Base-by-base conservation (phyloP, 768 basidiomycete species). In the Strobilomyces dryophilus region DNA sequence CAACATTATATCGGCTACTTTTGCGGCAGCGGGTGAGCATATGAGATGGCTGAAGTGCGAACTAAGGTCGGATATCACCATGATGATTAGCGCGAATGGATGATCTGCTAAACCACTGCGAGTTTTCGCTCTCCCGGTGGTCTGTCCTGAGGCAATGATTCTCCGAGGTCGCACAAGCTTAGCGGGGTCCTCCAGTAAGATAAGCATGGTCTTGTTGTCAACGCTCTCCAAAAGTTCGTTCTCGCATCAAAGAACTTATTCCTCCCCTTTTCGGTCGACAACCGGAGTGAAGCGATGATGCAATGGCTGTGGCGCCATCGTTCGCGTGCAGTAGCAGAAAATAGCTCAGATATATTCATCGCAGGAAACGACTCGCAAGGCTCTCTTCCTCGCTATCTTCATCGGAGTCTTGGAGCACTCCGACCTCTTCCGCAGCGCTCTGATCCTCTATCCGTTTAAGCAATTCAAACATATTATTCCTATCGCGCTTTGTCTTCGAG, bases 401-500 rank as follows among this genome's bases (percentile, higher is more conserved):
- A 12, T 74, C 73, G 18, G 68, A 69, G 2, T 61, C 63, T 1
- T 67, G 65, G 2, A 57, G 62, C 1, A 69, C 62, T 2, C 60
- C 60, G 15, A 65, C 67, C 3, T 72, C 76, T 15, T 78, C 72
- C 26, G 74, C 68, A 21, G 67, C 59, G 14, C 64, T 72, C 45
- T 84, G 80, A 47, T 89, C 84, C 27, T 74, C 71, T n/a, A n/a
- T n/a, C n/a, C n/a, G n/a, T n/a, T n/a, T 82, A 20, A 93, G 73
- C 5, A 92, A 63, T 44, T 84, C 81, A 61, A 92, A 68, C 79
- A 90, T 92, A 55, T 78, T 74, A 43, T 70, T 65, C 41, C 82
- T 75, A 62, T 93, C 89, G 53, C 80, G 72, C 0, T 72, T 67
- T 3, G 78, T 74, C 61, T 78, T 82, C 5, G 82, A n/a, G n/a